Base-by-base conservation (phyloP, 768 basidiomycete species). In the Boletus eberwhitei region DNA sequence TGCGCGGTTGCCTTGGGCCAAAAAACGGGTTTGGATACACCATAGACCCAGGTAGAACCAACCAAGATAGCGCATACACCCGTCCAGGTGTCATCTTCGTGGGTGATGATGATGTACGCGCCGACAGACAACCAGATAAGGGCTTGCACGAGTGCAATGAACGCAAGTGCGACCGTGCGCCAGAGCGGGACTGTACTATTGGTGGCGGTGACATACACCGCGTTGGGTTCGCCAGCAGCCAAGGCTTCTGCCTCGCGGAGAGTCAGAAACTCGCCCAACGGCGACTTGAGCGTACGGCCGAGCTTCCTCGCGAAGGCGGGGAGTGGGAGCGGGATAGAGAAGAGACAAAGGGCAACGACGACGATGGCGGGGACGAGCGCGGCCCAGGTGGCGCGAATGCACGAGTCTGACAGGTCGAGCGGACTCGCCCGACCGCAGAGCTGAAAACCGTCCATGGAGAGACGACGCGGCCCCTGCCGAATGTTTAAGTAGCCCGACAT, bases 41-140 rank as follows among this genome's bases (percentile, higher is more conserved):
- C 82, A 60, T 88, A 90, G 37, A 87, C 66, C 90, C 90, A 92
- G 4, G 82, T 73, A 0, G 71, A 57, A 0, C 83, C 81, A 24
- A 81, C 61, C 31, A 86, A 63, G 45, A 86, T 71, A 0, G 77
- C 71, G 8, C 73, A 73, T 2, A 77, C 54, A 17, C 70, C 75
- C 14, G 51, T 58, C 73, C 77, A 77, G 2, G 58, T 31, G 21
- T 63, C 50, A 0, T 63, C 53, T 21, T 77, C 67, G 37, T 70
- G 70, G n/a, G 79, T 74, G 35, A 74, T 57, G 16, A 84, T 59
- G 16, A 63, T 62, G 65, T 81, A 90, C 7, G 81, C 79, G n/a
- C 80, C 84, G 4, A 75, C 63, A n/a, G 75, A 77, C 2, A 86
- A 66, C 86, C 88, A 88, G 9, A 70, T 63, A 6, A 90, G 70